Conservation (phyloP, 2,329 filamentous ascomycete species). For the Phialophora macrospora region DNA sequence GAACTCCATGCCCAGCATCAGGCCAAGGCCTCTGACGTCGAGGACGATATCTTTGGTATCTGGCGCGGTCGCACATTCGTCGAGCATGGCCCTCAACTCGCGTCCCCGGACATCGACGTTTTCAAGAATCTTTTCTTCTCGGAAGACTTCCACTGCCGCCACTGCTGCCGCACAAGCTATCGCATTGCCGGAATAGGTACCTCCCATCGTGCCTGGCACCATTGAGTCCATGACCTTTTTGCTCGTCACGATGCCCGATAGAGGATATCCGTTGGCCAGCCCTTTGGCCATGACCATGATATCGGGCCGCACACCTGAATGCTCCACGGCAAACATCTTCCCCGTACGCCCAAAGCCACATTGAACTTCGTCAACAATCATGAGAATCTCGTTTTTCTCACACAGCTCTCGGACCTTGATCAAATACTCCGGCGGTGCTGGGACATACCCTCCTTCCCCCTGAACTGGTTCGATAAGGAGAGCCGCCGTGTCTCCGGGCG, state of each 20-base stretch:
- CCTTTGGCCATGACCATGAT: conserved; percentile 66
- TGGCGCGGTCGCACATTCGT: neutral
- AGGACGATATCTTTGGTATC: neutral
- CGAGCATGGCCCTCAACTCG: neutral
- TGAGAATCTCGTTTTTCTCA: neutral
- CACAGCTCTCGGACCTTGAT: neutral
- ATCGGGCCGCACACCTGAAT: conserved; percentile 63
- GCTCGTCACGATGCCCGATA: conserved; percentile 60
- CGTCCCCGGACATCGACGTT: conserved; percentile 40
- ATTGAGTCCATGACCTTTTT: conserved; percentile 48
- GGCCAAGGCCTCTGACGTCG: neutral
- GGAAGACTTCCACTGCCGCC: conserved; percentile 58
- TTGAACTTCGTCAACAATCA: conserved; percentile 65
- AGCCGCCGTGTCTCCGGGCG: conserved; percentile 44
- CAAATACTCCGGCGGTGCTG: neutral
- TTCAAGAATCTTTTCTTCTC: conserved; percentile 54
- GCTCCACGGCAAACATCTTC: conserved; percentile 63
- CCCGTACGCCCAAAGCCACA: conserved; percentile 64
- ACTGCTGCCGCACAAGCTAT: conserved; percentile 58
- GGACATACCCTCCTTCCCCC: neutral
- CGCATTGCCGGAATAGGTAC: conserved; percentile 63
- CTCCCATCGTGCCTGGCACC: conserved; percentile 49
- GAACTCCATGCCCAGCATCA: neutral
- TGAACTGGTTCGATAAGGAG: conserved; percentile 60
- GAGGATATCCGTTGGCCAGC: conserved; percentile 61